Conservation (phyloP, 768 basidiomycete species). For the Melanogaster broomeanus region DNA sequence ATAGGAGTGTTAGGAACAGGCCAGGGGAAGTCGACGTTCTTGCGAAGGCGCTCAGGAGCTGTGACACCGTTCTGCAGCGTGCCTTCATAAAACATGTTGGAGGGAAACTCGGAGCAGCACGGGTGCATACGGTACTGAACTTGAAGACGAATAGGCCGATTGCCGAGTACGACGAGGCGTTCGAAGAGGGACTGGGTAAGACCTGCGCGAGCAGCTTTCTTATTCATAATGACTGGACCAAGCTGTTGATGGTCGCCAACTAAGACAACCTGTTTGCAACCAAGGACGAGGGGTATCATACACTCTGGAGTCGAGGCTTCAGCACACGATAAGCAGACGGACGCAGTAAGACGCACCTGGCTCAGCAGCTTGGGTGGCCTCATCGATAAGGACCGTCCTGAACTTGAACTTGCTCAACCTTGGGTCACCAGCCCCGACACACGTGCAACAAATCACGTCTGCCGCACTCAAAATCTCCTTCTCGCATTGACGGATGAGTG, state of each 20-base stretch:
- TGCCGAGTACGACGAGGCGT: conserved; percentile 91
- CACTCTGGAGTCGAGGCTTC: conserved; percentile 63
- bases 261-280: conserved; percentile 97
- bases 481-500: conserved; percentile 91
- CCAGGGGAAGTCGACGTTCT: conserved; percentile 99
- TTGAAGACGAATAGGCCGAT: conserved; percentile 96
- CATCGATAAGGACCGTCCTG: conserved; percentile 96
- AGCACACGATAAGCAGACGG: neutral
- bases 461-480: conserved; percentile 95
- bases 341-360: conserved; percentile 58
- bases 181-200: conserved; percentile 98
- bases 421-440: conserved; percentile 97
- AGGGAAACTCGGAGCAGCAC: conserved; percentile 97
- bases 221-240: conserved; percentile 99
- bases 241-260: conserved; percentile 98
- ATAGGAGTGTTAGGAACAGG: conserved; percentile 96
- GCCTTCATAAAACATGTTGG: conserved; percentile 99
- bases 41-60: conserved; percentile 93
- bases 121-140: conserved; percentile 99
- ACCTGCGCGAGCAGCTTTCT: conserved; percentile 99
- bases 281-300: conserved; percentile 98
- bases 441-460: conserved; percentile 98
- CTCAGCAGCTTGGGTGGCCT: conserved; percentile 97
- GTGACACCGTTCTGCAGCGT: conserved; percentile 99
- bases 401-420: conserved; percentile 97